A percentile compares a stretch with the other conserved stretches of the same genome.
phyloP scores from a whole-genome alignment of 2,329 filamentous ascomycete genomes.

The Cercospora nicotianae region DNA sequence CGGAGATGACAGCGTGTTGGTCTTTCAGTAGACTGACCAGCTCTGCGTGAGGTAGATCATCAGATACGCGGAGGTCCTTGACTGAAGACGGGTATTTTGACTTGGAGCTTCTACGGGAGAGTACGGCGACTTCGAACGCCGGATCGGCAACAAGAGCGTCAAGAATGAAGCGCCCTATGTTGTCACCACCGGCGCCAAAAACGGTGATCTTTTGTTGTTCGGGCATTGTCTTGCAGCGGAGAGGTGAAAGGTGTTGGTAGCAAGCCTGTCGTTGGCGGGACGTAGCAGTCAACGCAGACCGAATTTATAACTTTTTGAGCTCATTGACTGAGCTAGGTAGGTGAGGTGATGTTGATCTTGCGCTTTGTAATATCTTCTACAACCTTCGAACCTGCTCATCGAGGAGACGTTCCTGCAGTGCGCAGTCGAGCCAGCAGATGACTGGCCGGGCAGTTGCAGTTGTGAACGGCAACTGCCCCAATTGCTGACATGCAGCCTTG shows the following conservation, averaged over 20 bases:
- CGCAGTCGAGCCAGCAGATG: background rate
- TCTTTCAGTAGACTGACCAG: slow-evolving; percentile 36
- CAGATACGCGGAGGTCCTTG: slow-evolving; percentile 17
- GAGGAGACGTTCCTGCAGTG: background rate
- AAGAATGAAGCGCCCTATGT: slow-evolving; percentile 24
- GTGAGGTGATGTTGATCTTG: background rate
- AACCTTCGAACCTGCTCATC: background rate
- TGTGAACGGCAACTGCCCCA: background rate
- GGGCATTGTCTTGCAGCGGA: background rate
- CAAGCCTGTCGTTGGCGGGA: background rate
- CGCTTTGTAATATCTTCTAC: background rate
- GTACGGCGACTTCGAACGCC: slow-evolving; percentile 19
- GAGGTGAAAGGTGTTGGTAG: background rate
- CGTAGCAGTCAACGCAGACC: background rate
- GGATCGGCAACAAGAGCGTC: slow-evolving; percentile 18
- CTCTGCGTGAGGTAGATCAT: slow-evolving; percentile 28
- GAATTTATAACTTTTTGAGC: background rate
- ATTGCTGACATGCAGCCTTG: background rate
- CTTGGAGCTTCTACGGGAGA: slow-evolving; percentile 22
- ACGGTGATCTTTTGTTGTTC: slow-evolving; percentile 17
- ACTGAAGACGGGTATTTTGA: slow-evolving; percentile 17
- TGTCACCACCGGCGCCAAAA: slow-evolving; percentile 26
- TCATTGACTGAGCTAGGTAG: background rate
- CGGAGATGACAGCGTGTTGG: slow-evolving; percentile 42
- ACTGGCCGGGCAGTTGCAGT: background rate